phyloP scores from a whole-genome alignment of 2,329 filamentous ascomycete genomes.

The Apiospora rasikravindrae region DNA sequence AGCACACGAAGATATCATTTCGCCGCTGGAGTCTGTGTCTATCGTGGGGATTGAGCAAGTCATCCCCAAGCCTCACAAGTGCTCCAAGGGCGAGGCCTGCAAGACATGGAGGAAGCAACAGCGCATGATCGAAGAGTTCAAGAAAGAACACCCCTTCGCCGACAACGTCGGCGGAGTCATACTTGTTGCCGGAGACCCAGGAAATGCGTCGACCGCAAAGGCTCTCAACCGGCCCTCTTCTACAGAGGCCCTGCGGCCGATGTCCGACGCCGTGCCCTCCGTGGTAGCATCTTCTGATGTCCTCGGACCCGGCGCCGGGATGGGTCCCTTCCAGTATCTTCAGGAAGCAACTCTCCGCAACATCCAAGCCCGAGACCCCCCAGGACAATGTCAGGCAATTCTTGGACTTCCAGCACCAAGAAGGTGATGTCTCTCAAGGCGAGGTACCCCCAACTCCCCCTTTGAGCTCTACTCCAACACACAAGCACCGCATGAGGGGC shows the following conservation, averaged over 20 bases:
- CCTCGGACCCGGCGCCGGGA: slow-evolving; percentile 69
- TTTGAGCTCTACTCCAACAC: slow-evolving; percentile 65
- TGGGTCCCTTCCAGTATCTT: slow-evolving; percentile 71
- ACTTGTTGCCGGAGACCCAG: slow-evolving; percentile 78
- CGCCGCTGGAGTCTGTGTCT: slow-evolving; percentile 82
- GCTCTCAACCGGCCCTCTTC: slow-evolving; percentile 59
- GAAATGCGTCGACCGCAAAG: slow-evolving; percentile 71
- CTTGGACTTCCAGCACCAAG: slow-evolving; percentile 76
- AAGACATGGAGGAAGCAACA: slow-evolving; percentile 83
- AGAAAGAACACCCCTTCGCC: slow-evolving; percentile 74
- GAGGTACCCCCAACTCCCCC: slow-evolving; percentile 73
- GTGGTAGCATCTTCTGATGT: slow-evolving; percentile 91
- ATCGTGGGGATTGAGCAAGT: slow-evolving; percentile 93
- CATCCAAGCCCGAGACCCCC: slow-evolving; percentile 76
- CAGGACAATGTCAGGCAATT: slow-evolving; percentile 95
- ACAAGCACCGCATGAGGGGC: slow-evolving; percentile 56
- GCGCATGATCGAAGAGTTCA: slow-evolving; percentile 74
- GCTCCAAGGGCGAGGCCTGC: slow-evolving; percentile 86
- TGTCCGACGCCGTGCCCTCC: slow-evolving; percentile 79
- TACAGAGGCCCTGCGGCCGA: slow-evolving; percentile 64
- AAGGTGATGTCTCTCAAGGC: slow-evolving; percentile 41
- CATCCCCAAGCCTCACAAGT: slow-evolving; percentile 82
- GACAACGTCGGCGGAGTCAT: slow-evolving; percentile 69
- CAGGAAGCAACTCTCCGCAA: slow-evolving; percentile 75
- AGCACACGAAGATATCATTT: slow-evolving; percentile 68